phyloP scores from a whole-genome alignment of 257 asterid species.

The Ophiorrhiza pumila region DNA sequence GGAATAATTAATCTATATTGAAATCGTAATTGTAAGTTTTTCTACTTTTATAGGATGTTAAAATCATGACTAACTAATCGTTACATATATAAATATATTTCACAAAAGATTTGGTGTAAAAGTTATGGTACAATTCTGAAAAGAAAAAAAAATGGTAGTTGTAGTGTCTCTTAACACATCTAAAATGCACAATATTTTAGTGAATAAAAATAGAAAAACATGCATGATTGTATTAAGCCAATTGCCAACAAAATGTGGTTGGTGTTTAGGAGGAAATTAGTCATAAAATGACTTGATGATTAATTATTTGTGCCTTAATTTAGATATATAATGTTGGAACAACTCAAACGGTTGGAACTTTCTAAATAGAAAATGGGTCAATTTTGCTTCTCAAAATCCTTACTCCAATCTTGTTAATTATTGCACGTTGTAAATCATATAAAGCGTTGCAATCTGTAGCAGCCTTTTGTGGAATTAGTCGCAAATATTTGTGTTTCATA shows the following conservation, averaged over 20 bases:
- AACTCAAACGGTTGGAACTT: conserved; percentile 4
- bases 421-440: background rate
- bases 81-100: too few relatives aligned
- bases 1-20: too few relatives aligned
- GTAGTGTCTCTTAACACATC: too few relatives aligned
- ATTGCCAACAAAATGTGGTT: conserved; percentile 7
- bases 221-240: too few relatives aligned
- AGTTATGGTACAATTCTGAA: too few relatives aligned
- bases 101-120: too few relatives aligned
- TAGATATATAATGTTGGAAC: conserved; percentile 15
- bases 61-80: too few relatives aligned
- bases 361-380: background rate
- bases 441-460: conserved; percentile 4
- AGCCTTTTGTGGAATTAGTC: conserved; percentile 1
- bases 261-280: conserved; percentile 1
- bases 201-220: too few relatives aligned
- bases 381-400: background rate
- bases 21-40: too few relatives aligned
- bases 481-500: background rate
- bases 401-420: background rate
- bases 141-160: too few relatives aligned
- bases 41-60: too few relatives aligned
- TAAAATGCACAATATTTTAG: too few relatives aligned
- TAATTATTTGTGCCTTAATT: conserved; percentile 8
- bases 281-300: conserved; percentile 4